Evolutionary conservation across 2,329 filamentous ascomycete genomes (phyloP), one percentile per base, ranked within the genome.

Genomic region (Fusarium sp.): DNA sequence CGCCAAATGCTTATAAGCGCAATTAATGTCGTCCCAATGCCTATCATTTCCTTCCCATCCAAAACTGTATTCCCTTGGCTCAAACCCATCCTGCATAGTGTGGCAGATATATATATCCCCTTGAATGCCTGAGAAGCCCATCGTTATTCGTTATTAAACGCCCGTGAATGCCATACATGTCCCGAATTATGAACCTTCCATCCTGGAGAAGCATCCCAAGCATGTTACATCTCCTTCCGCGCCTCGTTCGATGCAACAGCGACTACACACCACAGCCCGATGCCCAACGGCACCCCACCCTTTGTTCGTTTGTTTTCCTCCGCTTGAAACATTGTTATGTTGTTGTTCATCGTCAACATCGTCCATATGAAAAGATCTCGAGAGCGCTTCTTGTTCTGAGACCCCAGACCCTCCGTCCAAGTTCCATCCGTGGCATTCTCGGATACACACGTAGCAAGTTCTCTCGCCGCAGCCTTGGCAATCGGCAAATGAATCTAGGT

Each of bases 391-490:
- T 53, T 79, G 74, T 47, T 79, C 77, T 8, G 72, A 73, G 6
- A 76, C 67, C 9, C 72, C 30, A 48, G 65, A 63, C 25, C 50
- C 70, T 10, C 72, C 68, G 22, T 73, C 61, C 19, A 56, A 52
- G 30, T 73, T 66, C 81, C 83, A 85, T 3, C 86, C 85, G 14
- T 84, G 79, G 70, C 90, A 92, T 68, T 87, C 81, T 25, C 90
- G 80, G 44, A 91, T 85, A 75, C 90, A 92, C n/a, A 92, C 82
- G 72, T 86, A 92, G 75, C 90, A 92, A 1, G 89, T 87, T 41
- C 88, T 82, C 65, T 85, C 80, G 11, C 83, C 81, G 73, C 90
- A 92, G 15, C 85, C 83, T 68, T 85, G 80, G 75, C 90, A 92
- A 71, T 88, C 82, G 46, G 88, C 85, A 73, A 88, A 92, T 11